phyloP scores from a whole-genome alignment of 192 early-diverging fungal genomes.

The Hyaloraphidium curvatum region DNA sequence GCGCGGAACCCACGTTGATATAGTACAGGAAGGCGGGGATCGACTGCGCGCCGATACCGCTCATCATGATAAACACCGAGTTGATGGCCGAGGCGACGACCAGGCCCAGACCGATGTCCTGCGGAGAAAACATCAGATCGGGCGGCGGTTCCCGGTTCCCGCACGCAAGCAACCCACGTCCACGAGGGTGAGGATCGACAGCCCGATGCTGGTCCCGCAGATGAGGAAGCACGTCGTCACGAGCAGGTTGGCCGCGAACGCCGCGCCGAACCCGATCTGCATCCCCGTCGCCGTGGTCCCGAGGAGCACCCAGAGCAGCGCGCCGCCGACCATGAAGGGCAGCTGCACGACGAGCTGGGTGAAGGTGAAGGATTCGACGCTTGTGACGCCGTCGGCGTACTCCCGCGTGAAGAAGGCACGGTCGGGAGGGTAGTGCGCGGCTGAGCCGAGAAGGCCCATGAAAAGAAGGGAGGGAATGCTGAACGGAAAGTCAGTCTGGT shows the following conservation, averaged over 20 bases:
- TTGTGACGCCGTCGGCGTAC: not conserved
- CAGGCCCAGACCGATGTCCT: too few relatives aligned
- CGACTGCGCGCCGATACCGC: not conserved
- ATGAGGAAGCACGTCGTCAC: not conserved
- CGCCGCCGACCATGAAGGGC: not conserved
- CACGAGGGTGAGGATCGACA: too few relatives aligned
- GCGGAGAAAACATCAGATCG: not conserved
- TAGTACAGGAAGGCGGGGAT: not conserved
- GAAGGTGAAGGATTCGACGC: not conserved
- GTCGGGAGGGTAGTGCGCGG: not conserved
- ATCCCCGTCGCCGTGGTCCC: not conserved
- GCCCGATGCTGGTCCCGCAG: not conserved
- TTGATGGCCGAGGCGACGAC: not conserved
- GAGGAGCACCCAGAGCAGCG: not conserved
- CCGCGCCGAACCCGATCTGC: not conserved
- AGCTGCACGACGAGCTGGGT: not conserved
- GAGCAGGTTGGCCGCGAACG: not conserved
- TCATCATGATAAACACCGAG: not conserved
- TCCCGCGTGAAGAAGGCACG: not conserved
- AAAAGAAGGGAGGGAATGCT: not conserved
- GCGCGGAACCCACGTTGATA: not conserved
- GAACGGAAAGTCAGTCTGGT: not conserved
- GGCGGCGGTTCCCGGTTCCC: not conserved
- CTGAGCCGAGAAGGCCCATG: not conserved
- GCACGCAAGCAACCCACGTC: too few relatives aligned